Conservation (phyloP, 202 grass and related monocot species). For the Miscanthus sacchariflorus region DNA sequence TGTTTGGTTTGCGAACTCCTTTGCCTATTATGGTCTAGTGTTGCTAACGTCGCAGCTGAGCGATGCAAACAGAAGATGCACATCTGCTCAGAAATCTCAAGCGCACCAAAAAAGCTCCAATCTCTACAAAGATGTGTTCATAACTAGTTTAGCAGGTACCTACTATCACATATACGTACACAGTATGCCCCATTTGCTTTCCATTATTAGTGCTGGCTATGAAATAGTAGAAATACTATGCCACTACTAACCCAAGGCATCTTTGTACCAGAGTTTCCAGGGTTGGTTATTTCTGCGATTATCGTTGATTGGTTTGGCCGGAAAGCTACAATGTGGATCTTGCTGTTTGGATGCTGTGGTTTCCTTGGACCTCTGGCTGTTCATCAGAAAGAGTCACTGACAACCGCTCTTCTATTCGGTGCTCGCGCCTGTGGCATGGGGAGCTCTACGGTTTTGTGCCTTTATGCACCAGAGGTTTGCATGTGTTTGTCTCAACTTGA, state of each 20-base stretch:
- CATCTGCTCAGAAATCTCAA: constrained; percentile 37
- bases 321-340: constrained; percentile 76
- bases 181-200: neutral
- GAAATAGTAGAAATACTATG: too few relatives aligned
- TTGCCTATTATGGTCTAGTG: constrained; percentile 84
- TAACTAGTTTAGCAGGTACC: constrained; percentile 76
- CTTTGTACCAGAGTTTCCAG: constrained; percentile 65
- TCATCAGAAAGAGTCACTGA: constrained; percentile 71
- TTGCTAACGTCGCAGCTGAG: constrained; percentile 72
- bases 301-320: constrained; percentile 78
- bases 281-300: constrained; percentile 65
- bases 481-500: constrained; percentile 40
- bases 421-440: constrained; percentile 71
- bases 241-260: neutral
- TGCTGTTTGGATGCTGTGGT: constrained; percentile 73
- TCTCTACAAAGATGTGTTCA: constrained; percentile 81
- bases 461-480: constrained; percentile 81
- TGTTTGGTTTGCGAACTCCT: constrained; percentile 78
- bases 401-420: constrained; percentile 75
- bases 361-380: constrained; percentile 70
- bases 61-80: constrained; percentile 54
- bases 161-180: neutral
- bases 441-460: constrained; percentile 69
- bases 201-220: too few relatives aligned
- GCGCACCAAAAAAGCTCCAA: constrained; percentile 27